Percentiles rank a stretch among this genome's conserved stretches.
These are phyloP conservation scores for Solanum sitiens DNA, from an alignment of 257 asterid species.

Conservation along the genomic window DNA sequence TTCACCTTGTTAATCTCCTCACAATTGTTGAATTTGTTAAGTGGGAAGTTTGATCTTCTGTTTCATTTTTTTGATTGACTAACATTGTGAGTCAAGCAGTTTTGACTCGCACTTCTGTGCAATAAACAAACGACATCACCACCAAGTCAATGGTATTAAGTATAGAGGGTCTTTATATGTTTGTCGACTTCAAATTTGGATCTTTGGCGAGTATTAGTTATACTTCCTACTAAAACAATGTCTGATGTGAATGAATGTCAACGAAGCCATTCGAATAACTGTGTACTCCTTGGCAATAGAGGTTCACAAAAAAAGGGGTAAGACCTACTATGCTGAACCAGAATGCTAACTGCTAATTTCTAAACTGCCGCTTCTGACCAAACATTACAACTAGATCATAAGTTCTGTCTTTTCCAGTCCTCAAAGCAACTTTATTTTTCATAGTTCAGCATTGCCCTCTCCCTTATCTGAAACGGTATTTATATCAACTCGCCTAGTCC, in stretches of 20 bases:
- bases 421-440: not conserved
- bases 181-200: not conserved
- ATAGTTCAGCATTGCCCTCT: not conserved
- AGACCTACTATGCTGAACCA: not conserved
- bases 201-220: not conserved
- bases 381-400: not conserved
- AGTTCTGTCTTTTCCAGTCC: not conserved
- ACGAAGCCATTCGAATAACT: not conserved
- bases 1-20: not conserved
- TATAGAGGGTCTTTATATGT: not conserved
- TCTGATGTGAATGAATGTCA: not conserved
- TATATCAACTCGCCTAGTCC: not conserved
- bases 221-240: not conserved
- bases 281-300: not conserved
- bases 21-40: not conserved
- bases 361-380: not conserved
- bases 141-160: not conserved
- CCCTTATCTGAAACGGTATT: not conserved
- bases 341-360: not conserved
- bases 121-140: not conserved
- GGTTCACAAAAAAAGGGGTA: not conserved
- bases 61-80: not conserved
- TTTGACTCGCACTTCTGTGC: not conserved
- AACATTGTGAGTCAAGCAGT: not conserved
- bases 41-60: not conserved